Evolutionary conservation across 305 asterid species (phyloP).

Genomic region (Fraxinus baroniana): DNA sequence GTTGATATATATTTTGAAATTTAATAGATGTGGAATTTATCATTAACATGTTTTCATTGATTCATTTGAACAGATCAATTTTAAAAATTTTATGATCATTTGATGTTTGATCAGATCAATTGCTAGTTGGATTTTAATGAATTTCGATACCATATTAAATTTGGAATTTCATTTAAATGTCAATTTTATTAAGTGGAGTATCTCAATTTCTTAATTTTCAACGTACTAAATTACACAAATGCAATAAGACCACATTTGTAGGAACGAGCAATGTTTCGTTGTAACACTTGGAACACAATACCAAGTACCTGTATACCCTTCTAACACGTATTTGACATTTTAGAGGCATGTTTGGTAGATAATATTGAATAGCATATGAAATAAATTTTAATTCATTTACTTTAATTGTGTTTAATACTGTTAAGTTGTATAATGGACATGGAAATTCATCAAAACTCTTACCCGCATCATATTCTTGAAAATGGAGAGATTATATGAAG

Average conservation of each 20-base stretch:
- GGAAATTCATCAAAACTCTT: no score
- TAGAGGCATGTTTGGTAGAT: not conserved
- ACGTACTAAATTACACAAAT: not conserved
- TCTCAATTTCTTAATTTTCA: not conserved
- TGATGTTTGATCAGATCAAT: not conserved
- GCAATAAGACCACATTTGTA: not conserved
- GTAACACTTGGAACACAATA: not conserved
- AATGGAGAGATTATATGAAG: no score
- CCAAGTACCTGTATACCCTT: not conserved
- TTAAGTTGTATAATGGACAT: not conserved
- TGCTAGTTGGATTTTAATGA: not conserved
- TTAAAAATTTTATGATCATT: no score
- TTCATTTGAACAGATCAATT: not conserved
- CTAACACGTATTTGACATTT: not conserved
- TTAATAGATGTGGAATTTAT: not conserved
- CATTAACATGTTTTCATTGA: no score
- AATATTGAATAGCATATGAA: not conserved
- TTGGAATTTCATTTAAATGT: no score
- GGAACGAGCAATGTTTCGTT: not conserved
- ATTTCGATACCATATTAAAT: no score
- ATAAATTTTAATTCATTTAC: not conserved
- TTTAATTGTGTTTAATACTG: not conserved
- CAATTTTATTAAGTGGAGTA: not conserved
- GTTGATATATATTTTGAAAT: not conserved
- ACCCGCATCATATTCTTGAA: no score